Evolutionary conservation across 805 yeast genomes (phyloP).

Genomic region (Blastobotrys peoriensis): DNA sequence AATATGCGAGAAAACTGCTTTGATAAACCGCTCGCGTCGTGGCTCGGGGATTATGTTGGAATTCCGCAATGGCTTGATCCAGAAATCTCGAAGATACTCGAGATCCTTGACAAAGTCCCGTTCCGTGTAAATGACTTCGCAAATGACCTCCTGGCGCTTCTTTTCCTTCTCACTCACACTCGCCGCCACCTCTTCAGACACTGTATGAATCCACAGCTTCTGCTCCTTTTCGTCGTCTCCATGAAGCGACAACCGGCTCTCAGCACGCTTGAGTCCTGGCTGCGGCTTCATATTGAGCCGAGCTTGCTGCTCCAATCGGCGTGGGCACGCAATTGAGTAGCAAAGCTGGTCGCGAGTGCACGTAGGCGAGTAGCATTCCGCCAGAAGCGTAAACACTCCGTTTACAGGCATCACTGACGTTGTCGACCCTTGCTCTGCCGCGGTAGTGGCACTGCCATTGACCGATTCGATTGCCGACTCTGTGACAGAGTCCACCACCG

Average conservation of each 20-base stretch:
- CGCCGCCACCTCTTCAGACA: constrained; percentile 71
- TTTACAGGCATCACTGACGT: constrained; percentile 42
- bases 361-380: constrained; percentile 96
- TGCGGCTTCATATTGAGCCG: constrained; percentile 81
- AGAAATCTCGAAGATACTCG: constrained; percentile 87
- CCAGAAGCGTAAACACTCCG: constrained; percentile 87
- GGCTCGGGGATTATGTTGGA: constrained; percentile 81
- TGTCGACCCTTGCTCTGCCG: constrained; percentile 2
- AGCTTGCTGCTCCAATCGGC: constrained; percentile 93
- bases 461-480: neutral
- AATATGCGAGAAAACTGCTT: constrained; percentile 87
- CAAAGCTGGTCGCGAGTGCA: constrained; percentile 84
- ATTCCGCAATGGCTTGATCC: constrained; percentile 85
- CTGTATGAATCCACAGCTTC: constrained; percentile 91
- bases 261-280: constrained; percentile 76
- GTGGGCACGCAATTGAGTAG: constrained; percentile 94
- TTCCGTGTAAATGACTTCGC: constrained; percentile 89
- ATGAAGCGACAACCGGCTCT: constrained; percentile 58
- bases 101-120: constrained; percentile 91
- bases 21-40: constrained; percentile 84
- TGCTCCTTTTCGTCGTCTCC: constrained; percentile 70
- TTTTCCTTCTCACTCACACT: constrained; percentile 76
- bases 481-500: no score
- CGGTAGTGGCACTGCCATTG: neutral
- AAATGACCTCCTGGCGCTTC: constrained; percentile 90